Conservation (phyloP, 2,329 filamentous ascomycete genomes). For the Pestalotiopsis fici region DNA sequence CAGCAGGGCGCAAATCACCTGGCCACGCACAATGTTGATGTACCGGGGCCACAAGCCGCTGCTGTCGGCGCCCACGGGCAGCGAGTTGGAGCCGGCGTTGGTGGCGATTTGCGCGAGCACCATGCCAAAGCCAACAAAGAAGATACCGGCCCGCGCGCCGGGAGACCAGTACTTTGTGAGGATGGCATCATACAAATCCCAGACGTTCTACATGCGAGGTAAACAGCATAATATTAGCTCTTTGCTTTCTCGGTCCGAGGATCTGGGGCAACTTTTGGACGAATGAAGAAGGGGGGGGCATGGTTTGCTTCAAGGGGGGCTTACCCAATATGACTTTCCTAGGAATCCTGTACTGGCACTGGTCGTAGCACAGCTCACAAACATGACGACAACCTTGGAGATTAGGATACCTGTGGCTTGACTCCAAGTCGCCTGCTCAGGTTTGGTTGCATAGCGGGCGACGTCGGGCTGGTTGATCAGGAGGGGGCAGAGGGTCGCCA, state of each 20-base stretch:
- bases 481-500: constrained; percentile 35
- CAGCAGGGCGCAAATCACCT: constrained; percentile 38
- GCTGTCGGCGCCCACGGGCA: constrained; percentile 41
- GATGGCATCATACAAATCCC: constrained; percentile 41
- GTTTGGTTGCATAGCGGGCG: constrained; percentile 33
- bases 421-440: constrained; percentile 25
- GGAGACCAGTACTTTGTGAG: constrained; percentile 38
- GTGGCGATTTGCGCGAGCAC: constrained; percentile 40
- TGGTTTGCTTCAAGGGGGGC: too few relatives aligned
- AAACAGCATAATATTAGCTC: too few relatives aligned
- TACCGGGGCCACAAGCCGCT: constrained; percentile 40
- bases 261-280: too few relatives aligned
- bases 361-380: constrained; percentile 39
- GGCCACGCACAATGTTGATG: constrained; percentile 42
- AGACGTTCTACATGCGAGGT: constrained; percentile 28
- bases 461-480: constrained; percentile 42
- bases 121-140: constrained; percentile 20
- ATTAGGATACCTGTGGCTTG: constrained; percentile 36
- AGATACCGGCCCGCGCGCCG: constrained; percentile 36
- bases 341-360: constrained; percentile 32
- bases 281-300: too few relatives aligned
- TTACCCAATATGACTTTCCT: constrained; percentile 22
- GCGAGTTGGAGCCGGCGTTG: constrained; percentile 40
- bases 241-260: too few relatives aligned
- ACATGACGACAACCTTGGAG: constrained; percentile 38